Percentiles rank a stretch among this genome's conserved stretches.
Evolutionary conservation across 768 basidiomycete genomes (phyloP).

Genomic region (Peribolospora baueri): DNA sequence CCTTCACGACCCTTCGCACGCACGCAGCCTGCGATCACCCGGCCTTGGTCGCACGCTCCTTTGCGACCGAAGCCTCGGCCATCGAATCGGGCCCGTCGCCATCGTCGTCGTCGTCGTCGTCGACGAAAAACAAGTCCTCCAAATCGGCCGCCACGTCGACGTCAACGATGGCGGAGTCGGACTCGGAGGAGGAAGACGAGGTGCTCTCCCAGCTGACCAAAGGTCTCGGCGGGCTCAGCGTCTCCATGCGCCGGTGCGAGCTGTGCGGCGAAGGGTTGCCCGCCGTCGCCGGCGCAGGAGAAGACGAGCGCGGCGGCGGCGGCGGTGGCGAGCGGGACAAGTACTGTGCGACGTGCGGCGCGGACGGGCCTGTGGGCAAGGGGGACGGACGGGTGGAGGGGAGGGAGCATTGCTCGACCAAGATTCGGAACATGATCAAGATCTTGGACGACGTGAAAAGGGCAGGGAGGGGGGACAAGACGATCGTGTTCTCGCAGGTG

Average conservation of each 20-base stretch:
- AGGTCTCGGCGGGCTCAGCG: too few relatives aligned
- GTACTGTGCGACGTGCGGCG: constrained; percentile 35
- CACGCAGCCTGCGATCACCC: constrained; percentile 70
- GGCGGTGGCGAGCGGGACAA: constrained; percentile 16
- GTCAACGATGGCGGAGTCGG: not conserved
- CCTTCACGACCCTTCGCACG: not conserved
- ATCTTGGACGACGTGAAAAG: constrained; percentile 41
- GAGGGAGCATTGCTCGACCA: constrained; percentile 27
- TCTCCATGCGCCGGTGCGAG: constrained; percentile 15
- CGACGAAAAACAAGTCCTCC: too few relatives aligned
- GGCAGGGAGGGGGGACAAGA: constrained; percentile 46
- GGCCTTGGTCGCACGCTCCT: constrained; percentile 32
- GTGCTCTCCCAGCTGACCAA: constrained; percentile 28
- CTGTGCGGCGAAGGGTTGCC: too few relatives aligned
- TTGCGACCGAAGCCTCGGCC: too few relatives aligned
- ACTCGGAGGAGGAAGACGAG: constrained; percentile 44
- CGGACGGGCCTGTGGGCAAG: too few relatives aligned
- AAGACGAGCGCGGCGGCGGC: not conserved
- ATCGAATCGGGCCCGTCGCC: too few relatives aligned
- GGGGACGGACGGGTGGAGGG: too few relatives aligned
- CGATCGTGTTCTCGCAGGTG: constrained; percentile 73
- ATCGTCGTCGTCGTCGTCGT: too few relatives aligned
- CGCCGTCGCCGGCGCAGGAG: not conserved
- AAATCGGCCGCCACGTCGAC: too few relatives aligned
- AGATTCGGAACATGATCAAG: constrained; percentile 59